A percentile compares a stretch with the other conserved stretches of the same genome.
Evolutionary conservation across 139 green algal species (phyloP).

Genomic region (Coelastrella sp.): DNA sequence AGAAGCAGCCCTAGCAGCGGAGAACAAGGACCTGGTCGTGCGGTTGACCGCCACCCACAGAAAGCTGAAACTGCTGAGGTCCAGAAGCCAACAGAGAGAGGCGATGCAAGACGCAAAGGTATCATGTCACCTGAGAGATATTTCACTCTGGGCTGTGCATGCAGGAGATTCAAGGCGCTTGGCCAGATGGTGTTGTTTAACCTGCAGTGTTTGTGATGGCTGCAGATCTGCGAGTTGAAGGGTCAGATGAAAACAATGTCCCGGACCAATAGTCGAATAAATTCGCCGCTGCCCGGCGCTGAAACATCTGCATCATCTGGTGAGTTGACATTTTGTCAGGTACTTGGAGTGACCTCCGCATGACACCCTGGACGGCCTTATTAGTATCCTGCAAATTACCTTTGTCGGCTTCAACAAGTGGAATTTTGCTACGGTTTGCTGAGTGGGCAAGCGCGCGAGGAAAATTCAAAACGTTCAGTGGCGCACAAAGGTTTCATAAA

Average conservation of each 20-base stretch:
- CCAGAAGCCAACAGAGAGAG: slow-evolving; percentile 42
- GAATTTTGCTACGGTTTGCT: no score
- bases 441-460: no score
- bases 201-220: neutral
- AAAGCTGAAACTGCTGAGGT: slow-evolving; percentile 51
- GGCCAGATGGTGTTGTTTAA: no score
- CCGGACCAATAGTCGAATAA: neutral
- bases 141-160: neutral
- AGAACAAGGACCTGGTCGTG: slow-evolving; percentile 52
- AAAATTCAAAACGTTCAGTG: no score
- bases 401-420: neutral
- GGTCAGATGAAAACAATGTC: slow-evolving; percentile 6
- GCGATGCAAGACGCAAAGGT: slow-evolving; percentile 30
- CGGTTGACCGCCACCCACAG: slow-evolving; percentile 41
- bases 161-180: neutral
- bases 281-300: neutral
- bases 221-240: slow-evolving; percentile 31
- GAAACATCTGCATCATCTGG: neutral
- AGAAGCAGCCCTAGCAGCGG: slow-evolving; percentile 25
- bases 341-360: no score
- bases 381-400: neutral
- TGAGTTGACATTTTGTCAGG: neutral
- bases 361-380: no score
- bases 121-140: no score
- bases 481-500: no score